Conservation (phyloP, 1,284 basidiomycete species). For the Cutaneotrichosporon cavernicola region DNA sequence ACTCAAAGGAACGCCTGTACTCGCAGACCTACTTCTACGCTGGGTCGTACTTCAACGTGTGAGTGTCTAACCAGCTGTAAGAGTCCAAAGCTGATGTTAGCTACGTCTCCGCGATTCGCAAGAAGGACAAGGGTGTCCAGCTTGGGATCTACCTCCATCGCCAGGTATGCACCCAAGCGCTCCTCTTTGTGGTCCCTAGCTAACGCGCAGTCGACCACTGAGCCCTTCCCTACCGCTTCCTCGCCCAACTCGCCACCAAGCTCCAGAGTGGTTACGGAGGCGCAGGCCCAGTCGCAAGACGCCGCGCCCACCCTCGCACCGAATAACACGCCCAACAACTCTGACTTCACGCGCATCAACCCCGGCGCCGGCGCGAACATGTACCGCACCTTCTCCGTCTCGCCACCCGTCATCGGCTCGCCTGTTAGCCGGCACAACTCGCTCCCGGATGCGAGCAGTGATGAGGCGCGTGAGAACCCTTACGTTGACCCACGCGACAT, state of each 20-base stretch:
- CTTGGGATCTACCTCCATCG: slow-evolving; percentile 88
- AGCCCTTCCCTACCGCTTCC: slow-evolving; percentile 40
- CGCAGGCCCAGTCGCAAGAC: neutral
- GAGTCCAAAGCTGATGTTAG: slow-evolving; percentile 50
- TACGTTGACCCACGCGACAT: slow-evolving; percentile 53
- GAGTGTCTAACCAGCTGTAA: slow-evolving; percentile 57
- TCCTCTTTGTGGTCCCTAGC: neutral
- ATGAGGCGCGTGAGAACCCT: slow-evolving; percentile 14
- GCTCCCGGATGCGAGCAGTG: slow-evolving; percentile 25
- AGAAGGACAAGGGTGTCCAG: slow-evolving; percentile 67
- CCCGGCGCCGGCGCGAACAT: slow-evolving; percentile 1
- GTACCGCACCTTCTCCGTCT: slow-evolving; percentile 24
- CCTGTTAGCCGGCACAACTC: slow-evolving; percentile 9
- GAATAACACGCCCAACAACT: slow-evolving; percentile 5
- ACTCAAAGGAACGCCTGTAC: slow-evolving; percentile 63
- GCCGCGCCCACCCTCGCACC: neutral
- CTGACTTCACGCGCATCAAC: slow-evolving; percentile 12
- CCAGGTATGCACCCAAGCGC: slow-evolving; percentile 53
- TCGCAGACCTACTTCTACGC: slow-evolving; percentile 56
- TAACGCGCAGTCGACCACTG: slow-evolving; percentile 56
- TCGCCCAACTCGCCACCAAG: slow-evolving; percentile 1
- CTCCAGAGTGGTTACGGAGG: neutral
- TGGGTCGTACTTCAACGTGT: slow-evolving; percentile 45
- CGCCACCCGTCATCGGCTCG: slow-evolving; percentile 19
- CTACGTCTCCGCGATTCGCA: slow-evolving; percentile 78